phyloP scores from a whole-genome alignment of 1,284 basidiomycete species.

The Ceratobasidium sp. region DNA sequence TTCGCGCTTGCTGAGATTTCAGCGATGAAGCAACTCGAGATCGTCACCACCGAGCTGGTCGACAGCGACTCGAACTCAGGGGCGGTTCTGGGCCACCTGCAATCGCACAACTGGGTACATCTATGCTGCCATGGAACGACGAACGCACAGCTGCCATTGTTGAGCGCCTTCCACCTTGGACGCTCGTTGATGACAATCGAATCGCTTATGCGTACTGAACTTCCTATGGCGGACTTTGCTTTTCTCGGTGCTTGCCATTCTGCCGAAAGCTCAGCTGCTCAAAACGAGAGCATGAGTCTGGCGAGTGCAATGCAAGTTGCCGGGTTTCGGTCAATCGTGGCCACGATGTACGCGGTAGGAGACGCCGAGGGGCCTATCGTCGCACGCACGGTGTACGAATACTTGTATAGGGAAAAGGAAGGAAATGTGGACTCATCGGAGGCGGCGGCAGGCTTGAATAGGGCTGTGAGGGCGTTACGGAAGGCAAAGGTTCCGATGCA shows the following conservation, averaged over 20 bases:
- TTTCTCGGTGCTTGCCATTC: slow-evolving; percentile 42
- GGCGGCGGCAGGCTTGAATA: slow-evolving; percentile 23
- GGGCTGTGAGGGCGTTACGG: slow-evolving; percentile 6
- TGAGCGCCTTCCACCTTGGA: slow-evolving; percentile 28
- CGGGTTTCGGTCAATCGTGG: slow-evolving; percentile 38
- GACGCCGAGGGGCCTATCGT: slow-evolving; percentile 38
- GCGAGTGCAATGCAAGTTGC: slow-evolving; percentile 37
- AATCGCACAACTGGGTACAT: slow-evolving; percentile 18
- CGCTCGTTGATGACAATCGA: slow-evolving; percentile 5
- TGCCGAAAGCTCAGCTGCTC: slow-evolving; percentile 16
- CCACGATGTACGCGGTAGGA: slow-evolving; percentile 43
- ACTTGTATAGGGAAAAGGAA: slow-evolving; percentile 14
- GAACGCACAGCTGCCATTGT: slow-evolving; percentile 12
- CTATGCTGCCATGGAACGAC: slow-evolving; percentile 33
- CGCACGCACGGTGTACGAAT: slow-evolving; percentile 17
- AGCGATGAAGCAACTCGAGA: slow-evolving; percentile 10
- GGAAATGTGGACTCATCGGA: slow-evolving; percentile 8
- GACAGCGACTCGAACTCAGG: not conserved
- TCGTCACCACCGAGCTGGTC: slow-evolving; percentile 2
- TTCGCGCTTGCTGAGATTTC: not conserved
- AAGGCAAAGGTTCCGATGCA: slow-evolving; percentile 32
- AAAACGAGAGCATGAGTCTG: slow-evolving; percentile 40
- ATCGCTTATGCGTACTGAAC: slow-evolving; percentile 27
- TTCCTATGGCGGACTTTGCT: slow-evolving; percentile 36
- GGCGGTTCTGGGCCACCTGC: not conserved